Percentiles rank a stretch among this genome's conserved stretches.
Evolutionary conservation across 2,329 filamentous ascomycete genomes (phyloP).

Genomic region (Bipolaris bicolor): DNA sequence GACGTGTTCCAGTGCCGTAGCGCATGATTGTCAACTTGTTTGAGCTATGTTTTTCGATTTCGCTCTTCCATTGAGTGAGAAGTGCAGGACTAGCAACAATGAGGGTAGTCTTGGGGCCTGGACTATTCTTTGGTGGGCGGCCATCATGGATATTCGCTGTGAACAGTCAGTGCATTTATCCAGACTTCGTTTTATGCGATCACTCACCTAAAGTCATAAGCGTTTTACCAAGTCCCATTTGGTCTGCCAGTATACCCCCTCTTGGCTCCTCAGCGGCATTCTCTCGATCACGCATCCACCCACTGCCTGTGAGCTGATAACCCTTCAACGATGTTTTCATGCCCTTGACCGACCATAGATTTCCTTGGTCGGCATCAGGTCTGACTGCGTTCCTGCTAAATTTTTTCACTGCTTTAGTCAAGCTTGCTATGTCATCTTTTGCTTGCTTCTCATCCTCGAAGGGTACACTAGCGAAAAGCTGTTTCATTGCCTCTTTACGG

Average conservation of each 20-base stretch:
- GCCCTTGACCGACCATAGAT: constrained; percentile 54
- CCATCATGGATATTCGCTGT: constrained; percentile 55
- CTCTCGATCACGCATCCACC: constrained; percentile 64
- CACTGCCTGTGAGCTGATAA: constrained; percentile 60
- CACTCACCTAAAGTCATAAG: constrained; percentile 46
- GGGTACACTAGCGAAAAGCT: constrained; percentile 50
- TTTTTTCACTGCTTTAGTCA: constrained; percentile 50
- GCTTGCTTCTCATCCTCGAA: constrained; percentile 43
- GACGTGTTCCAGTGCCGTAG: constrained; percentile 33
- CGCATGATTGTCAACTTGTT: constrained; percentile 29
- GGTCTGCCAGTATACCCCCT: constrained; percentile 52
- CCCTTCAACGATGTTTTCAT: constrained; percentile 55
- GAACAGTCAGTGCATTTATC: constrained; percentile 13
- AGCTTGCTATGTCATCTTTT: constrained; percentile 43
- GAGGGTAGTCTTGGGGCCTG: constrained; percentile 46
- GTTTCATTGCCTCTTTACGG: constrained; percentile 47
- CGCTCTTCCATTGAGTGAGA: constrained; percentile 49
- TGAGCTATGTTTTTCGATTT: constrained; percentile 41
- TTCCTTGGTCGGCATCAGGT: constrained; percentile 35
- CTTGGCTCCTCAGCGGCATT: constrained; percentile 41
- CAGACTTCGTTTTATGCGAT: neutral
- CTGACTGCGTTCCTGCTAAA: constrained; percentile 50
- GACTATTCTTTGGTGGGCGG: constrained; percentile 15
- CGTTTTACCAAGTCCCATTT: constrained; percentile 53
- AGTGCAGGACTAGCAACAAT: constrained; percentile 52